A percentile compares a stretch with the other conserved stretches of the same genome.
These are phyloP conservation scores for Kandelia obovata DNA, from an alignment of 345 rosid species.

Conservation along the genomic window DNA sequence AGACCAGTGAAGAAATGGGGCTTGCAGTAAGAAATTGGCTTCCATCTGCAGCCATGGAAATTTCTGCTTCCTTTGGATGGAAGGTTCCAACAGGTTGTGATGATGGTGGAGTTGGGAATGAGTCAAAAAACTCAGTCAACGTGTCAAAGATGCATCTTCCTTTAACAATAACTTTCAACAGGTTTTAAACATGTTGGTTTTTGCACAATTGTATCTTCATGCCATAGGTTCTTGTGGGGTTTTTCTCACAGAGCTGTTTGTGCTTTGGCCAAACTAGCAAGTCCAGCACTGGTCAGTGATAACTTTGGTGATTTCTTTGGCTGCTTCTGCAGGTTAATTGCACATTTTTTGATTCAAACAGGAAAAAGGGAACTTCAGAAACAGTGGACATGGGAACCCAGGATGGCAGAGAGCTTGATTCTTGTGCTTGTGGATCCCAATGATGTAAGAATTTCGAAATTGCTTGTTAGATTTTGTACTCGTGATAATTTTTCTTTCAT, in stretches of 20 bases:
- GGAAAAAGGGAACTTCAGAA: slow-evolving; percentile 59
- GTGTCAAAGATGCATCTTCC: slow-evolving; percentile 67
- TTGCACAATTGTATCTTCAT: slow-evolving; percentile 10
- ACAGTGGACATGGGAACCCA: slow-evolving; percentile 94
- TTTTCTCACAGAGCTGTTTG: background rate
- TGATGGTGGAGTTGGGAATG: slow-evolving; percentile 80
- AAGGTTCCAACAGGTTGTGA: slow-evolving; percentile 86
- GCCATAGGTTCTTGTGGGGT: slow-evolving; percentile 3
- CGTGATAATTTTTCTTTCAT: background rate
- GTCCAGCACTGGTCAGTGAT: background rate
- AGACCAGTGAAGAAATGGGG: slow-evolving; percentile 54
- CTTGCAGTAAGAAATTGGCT: slow-evolving; percentile 70
- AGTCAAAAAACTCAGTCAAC: slow-evolving; percentile 75
- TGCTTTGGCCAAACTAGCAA: background rate
- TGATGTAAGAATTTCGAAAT: slow-evolving; percentile 52
- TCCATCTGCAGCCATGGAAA: slow-evolving; percentile 57
- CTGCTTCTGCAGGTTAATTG: slow-evolving; percentile 60
- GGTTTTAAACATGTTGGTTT: slow-evolving; percentile 40
- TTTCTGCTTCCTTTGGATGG: slow-evolving; percentile 83
- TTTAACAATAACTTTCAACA: slow-evolving; percentile 65
- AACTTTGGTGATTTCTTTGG: slow-evolving; percentile 4
- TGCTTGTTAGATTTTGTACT: background rate
- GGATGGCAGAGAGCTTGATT: slow-evolving; percentile 78
- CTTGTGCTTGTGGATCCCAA: slow-evolving; percentile 85
- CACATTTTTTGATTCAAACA: slow-evolving; percentile 62